Evolutionary conservation across 768 basidiomycete species (phyloP).

Genomic region (Mycena rosella): DNA sequence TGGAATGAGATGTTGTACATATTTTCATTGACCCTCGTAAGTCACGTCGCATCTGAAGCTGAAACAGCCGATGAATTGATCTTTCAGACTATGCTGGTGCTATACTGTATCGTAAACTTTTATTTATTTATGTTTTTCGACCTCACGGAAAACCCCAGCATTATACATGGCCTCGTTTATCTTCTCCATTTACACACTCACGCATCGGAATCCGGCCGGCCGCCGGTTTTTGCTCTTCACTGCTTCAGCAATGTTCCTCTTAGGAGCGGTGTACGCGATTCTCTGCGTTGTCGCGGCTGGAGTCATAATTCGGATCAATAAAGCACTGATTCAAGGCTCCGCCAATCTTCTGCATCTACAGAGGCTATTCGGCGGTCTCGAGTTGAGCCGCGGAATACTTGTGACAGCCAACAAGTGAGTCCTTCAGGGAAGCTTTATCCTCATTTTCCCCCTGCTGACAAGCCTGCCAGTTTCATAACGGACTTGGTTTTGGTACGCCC

Average conservation of each 20-base stretch:
- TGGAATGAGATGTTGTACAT: too few species aligned
- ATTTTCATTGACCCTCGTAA: too few species aligned
- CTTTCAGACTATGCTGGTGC: not conserved
- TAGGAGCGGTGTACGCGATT: constrained; percentile 10
- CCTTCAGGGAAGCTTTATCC: not conserved
- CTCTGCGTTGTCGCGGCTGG: constrained; percentile 5
- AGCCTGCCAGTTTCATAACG: constrained; percentile 5
- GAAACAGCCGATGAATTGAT: too few species aligned
- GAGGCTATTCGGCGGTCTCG: constrained; percentile 8
- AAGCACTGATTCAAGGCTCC: constrained; percentile 12
- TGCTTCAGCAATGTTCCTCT: constrained; percentile 18
- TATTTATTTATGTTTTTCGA: not conserved
- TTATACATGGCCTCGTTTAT: constrained; percentile 14
- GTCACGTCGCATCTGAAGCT: too few species aligned
- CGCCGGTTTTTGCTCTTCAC: constrained; percentile 13
- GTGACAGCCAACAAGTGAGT: constrained; percentile 25
- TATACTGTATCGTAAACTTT: constrained; percentile 15
- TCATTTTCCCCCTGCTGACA: not conserved
- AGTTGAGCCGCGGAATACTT: constrained; percentile 9
- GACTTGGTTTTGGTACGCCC: constrained; percentile 16
- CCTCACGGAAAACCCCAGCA: constrained; percentile 4
- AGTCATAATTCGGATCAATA: constrained; percentile 14
- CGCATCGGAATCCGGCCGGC: constrained; percentile 14
- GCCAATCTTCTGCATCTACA: constrained; percentile 9
- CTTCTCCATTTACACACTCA: constrained; percentile 21